Evolutionary conservation across 768 basidiomycete genomes (phyloP).

Genomic region (Cystoderma amianthinum): DNA sequence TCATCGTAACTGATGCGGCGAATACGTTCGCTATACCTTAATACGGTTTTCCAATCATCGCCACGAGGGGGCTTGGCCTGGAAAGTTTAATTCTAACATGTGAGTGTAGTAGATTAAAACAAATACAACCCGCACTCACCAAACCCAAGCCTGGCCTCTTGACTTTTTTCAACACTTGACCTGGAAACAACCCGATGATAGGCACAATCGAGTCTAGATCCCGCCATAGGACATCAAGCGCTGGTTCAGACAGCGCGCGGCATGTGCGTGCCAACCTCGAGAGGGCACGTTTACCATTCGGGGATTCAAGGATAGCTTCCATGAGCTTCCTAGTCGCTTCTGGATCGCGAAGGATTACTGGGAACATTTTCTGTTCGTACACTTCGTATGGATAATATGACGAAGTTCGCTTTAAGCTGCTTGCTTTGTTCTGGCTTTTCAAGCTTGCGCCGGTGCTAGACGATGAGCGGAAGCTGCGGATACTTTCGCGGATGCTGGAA

Average conservation of each 20-base stretch:
- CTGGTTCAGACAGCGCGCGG: constrained; percentile 64
- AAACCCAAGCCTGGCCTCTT: constrained; percentile 71
- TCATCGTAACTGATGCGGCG: constrained; percentile 67
- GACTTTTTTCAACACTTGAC: constrained; percentile 57
- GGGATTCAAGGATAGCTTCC: constrained; percentile 41
- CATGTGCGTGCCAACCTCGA: constrained; percentile 73
- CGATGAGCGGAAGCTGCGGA: constrained; percentile 17
- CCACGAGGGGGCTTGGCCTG: constrained; percentile 56
- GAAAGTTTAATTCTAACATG: too few relatives aligned
- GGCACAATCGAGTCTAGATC: constrained; percentile 73
- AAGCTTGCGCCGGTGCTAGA: constrained; percentile 11
- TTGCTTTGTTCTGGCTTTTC: constrained; percentile 12
- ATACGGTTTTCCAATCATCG: constrained; percentile 63
- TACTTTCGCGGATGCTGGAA: constrained; percentile 22
- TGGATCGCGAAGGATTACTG: constrained; percentile 54
- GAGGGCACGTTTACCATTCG: constrained; percentile 60
- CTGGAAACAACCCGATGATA: constrained; percentile 66
- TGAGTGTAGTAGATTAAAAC: too few relatives aligned
- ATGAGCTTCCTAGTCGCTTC: constrained; percentile 47
- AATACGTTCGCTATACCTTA: constrained; percentile 64
- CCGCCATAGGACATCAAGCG: constrained; percentile 68
- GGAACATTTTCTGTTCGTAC: constrained; percentile 42
- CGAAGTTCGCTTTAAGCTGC: constrained; percentile 13
- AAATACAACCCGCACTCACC: too few relatives aligned
- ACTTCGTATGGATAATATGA: constrained; percentile 34